Evolutionary conservation across 108 stramenopile genomes (phyloP), one percentile per base, ranked within the genome.

Genomic region (Discostella stelligeroides): DNA sequence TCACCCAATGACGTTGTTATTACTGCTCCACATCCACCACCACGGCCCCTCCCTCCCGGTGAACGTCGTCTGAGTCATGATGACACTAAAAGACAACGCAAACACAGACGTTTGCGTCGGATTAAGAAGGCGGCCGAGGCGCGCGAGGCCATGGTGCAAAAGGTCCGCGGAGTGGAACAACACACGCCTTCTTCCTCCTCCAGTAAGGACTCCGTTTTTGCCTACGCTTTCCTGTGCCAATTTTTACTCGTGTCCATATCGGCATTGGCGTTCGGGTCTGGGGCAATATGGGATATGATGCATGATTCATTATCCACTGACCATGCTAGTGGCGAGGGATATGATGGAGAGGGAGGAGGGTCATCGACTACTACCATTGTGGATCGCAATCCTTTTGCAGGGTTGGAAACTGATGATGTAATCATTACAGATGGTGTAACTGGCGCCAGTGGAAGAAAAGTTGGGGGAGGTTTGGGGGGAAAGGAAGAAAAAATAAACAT

Each of bases 301-400:
- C 45, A 59, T 27, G 70, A 29, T 18, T 34, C 40, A 17, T n/a
- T 54, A n/a, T n/a, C n/a, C 2, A n/a, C 2, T 4, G 43, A n/a
- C 15, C n/a, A 27, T 29, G 9, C 29, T 14, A 15, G 0, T 27
- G 15, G 8, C 9, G 1, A 2, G 1, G 54, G 27, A 28, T 25
- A 28, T 27, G 30, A 27, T 8, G 23, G 37, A 14, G 34, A 25
- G 9, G 63, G 43, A 17, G 37, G 43, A 0, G 45, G 56, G 29
- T 38, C 11, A 38, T 13, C 30, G 29, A 62, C 46, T 6, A 21
- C 40, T 13, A n/a, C n/a, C n/a, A n/a, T n/a, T n/a, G n/a, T n/a
- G n/a, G 76, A 76, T 64, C 61, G 61, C 45, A 70, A 77, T 59
- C 76, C 76, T 7, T 77, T 77, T 53, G 76, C 68, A 7, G 68